Base-by-base conservation (phyloP, 495 filamentous ascomycete genomes). In the Neurospora sp. region DNA sequence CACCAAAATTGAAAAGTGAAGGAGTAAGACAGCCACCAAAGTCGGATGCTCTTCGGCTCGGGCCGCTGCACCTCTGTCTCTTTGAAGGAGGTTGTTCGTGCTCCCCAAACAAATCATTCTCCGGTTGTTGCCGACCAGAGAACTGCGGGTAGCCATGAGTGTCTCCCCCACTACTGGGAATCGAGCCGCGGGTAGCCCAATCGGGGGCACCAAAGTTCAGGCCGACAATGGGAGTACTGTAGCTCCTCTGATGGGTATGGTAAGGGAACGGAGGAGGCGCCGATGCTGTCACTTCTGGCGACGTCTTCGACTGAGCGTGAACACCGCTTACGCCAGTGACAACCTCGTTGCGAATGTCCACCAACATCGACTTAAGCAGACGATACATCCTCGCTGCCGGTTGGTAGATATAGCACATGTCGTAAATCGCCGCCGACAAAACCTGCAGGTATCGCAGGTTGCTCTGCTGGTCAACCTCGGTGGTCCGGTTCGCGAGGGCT, bases 391-490 rank as follows among this genome's bases (percentile, higher is more conserved):
- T 74, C 7, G 77, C 77, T 2, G 81, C 82, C 10, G 82, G 81
- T 39, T 84, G 80, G 72, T 83, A 84, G 20, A 79, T 75, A 23
- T 80, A 78, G 71, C 80, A 81, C 79, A 83, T 81, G 75, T 85
- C 83, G 71, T 83, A 84, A 72, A 87, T 84, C 72, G 85, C 76
- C 4, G 76, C 72, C 0, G 77, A 78, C 1, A 84, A 59, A 1
- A 82, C 79, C 69, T 83, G 78, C n/a, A 84, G 75, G 39, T 81
- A 83, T 10, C 79, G 75, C 54, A 81, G 71, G 72, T 81, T 79
- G 75, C 70, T 76, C 12, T 81, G 76, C 35, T 79, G 79, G 35
- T 84, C 82, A 9, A 78, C 66, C 69, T 81, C 80, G 35, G 74
- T 73, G 39, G 77, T 78, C 46, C 76, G 75, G 66, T 81, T 83